These are phyloP conservation scores for Dioszegia aurantiaca DNA, from an alignment of 768 basidiomycete species.

Conservation along the genomic window DNA sequence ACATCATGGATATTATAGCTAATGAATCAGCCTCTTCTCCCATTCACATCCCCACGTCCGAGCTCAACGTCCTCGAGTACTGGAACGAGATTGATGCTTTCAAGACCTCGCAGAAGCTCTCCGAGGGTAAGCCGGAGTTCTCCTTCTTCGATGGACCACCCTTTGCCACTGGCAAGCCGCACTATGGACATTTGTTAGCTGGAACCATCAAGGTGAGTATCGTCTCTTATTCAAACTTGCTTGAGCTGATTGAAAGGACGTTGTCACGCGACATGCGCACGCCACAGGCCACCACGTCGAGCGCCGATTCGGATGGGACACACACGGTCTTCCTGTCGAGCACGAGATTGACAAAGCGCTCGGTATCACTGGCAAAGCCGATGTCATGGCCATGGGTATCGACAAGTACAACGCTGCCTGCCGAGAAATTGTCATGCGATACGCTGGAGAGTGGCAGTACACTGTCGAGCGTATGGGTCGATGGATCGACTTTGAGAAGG, in stretches of 20 bases:
- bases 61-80: constrained; percentile 74
- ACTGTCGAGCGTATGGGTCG: constrained; percentile 98
- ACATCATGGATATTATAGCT: background rate
- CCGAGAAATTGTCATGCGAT: constrained; percentile 94
- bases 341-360: constrained; percentile 98
- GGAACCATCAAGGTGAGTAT: constrained; percentile 51
- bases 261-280: constrained; percentile 93
- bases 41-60: constrained; percentile 48
- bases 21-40: constrained; percentile 33
- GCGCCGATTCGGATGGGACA: constrained; percentile 97
- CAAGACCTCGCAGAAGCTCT: constrained; percentile 85
- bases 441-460: constrained; percentile 84
- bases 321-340: constrained; percentile 96
- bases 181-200: constrained; percentile 90
- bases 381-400: constrained; percentile 93
- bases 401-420: constrained; percentile 97
- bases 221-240: background rate
- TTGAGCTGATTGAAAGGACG: constrained; percentile 65
- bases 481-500: constrained; percentile 99
- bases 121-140: constrained; percentile 82
- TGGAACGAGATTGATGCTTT: constrained; percentile 99
- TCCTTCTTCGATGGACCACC: constrained; percentile 98
- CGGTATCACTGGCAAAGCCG: constrained; percentile 83
- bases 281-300: constrained; percentile 88
- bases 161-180: constrained; percentile 93